Evolutionary conservation across 2,329 filamentous ascomycete species (phyloP), one percentile per base, ranked within the genome.

Genomic region (Didymella pinodella): DNA sequence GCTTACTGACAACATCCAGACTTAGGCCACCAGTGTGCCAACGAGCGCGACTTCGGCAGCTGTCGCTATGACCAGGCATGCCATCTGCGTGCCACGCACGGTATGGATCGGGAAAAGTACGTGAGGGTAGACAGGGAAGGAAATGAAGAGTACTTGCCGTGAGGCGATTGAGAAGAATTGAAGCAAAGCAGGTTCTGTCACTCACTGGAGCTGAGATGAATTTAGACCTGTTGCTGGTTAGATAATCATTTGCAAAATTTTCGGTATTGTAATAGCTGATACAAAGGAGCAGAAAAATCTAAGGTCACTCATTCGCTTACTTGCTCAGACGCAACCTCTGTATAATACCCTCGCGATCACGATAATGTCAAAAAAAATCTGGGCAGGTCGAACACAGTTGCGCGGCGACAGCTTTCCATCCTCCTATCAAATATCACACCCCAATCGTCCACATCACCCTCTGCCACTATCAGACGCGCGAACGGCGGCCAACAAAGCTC

Each of bases 1-100:
- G 20, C 5, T 1, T 34, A 8, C 22, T 56, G 25, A 45, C 26
- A 11, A 20, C 2, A 29, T 18, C 11, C 36, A 75, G 74, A 76
- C 38, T 63, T 77, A 40, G 80, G 80, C 1, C 80, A 82, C 63
- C 69, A 75, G 32, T 79, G 77, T 56, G 60, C 66, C 28, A 65
- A 70, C 28, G 74, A 76, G 49, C 73, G 75, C 22, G 75, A 77
- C 31, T 66, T 73, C 14, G 68, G 76, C n/a, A 78, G 73, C 62
- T 79, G 76, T 47, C 72, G 68, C 16, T 78, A 72, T 28, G 63
- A 65, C 3, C 68, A 72, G 12, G 67, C 61, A 2, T 82, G 80
- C 64, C 73, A 78, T 41, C 75, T 81, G 36, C 62, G 64, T 14
- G 65, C 66, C 12, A 73, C 75, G 1, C 80, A 82, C 61, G 69